phyloP scores from a whole-genome alignment of 2,329 filamentous ascomycete species.

The Fusarium sp. region DNA sequence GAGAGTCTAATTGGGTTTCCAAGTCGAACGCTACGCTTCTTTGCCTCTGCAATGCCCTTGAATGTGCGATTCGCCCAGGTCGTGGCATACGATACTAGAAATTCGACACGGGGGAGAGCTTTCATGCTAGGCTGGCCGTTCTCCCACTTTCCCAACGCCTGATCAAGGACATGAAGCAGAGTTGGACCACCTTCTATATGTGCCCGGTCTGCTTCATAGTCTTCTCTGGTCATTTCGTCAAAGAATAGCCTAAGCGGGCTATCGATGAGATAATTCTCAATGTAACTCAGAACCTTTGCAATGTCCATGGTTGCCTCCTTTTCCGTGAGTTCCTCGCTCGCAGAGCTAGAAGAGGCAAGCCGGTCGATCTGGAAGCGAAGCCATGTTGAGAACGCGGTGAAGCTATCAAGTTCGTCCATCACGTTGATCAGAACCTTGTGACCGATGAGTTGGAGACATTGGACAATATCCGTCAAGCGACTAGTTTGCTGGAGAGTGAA shows the following conservation, averaged over 20 bases:
- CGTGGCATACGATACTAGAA: slow-evolving; percentile 67
- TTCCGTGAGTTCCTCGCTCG: slow-evolving; percentile 76
- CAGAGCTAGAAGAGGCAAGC: slow-evolving; percentile 68
- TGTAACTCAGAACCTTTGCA: slow-evolving; percentile 76
- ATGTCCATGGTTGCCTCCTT: slow-evolving; percentile 80
- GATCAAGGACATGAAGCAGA: slow-evolving; percentile 58
- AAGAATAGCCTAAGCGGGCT: slow-evolving; percentile 73
- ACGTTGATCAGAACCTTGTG: slow-evolving; percentile 76
- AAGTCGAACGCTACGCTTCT: slow-evolving; percentile 73
- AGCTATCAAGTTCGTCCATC: slow-evolving; percentile 80
- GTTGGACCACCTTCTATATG: slow-evolving; percentile 54
- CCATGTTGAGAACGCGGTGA: slow-evolving; percentile 82
- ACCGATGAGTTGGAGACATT: slow-evolving; percentile 77
- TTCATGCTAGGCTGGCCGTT: slow-evolving; percentile 56
- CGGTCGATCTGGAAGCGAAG: slow-evolving; percentile 83
- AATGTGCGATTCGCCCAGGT: slow-evolving; percentile 69
- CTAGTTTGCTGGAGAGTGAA: slow-evolving; percentile 70
- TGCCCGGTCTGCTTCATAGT: slow-evolving; percentile 57
- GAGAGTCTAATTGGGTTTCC: slow-evolving; percentile 61
- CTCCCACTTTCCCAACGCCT: slow-evolving; percentile 58
- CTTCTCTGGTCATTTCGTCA: slow-evolving; percentile 57
- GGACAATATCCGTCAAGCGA: slow-evolving; percentile 73
- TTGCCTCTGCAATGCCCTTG: slow-evolving; percentile 71
- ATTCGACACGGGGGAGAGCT: slow-evolving; percentile 67
- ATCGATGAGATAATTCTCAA: slow-evolving; percentile 72